Conservation (phyloP, 78 protist genomes). For the Ministeria vibrans region DNA sequence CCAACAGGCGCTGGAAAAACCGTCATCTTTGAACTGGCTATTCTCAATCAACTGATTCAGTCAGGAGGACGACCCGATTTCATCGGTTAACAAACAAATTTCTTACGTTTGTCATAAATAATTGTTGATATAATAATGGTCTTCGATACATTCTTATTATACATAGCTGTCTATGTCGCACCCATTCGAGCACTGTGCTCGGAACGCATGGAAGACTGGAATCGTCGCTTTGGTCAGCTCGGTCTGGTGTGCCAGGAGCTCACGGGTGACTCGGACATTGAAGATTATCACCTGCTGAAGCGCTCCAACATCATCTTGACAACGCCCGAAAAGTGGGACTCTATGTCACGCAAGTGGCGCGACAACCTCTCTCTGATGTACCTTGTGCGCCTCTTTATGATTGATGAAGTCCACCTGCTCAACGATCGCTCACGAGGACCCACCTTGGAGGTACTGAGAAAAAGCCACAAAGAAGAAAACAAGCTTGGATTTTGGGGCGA, state of each 20-base stretch:
- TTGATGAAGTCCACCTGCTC: conserved; percentile 65
- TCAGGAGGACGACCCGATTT: not conserved
- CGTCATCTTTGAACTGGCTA: conserved; percentile 50
- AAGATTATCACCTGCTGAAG: not conserved
- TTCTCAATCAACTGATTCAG: conserved; percentile 15
- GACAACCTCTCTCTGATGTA: conserved; percentile 18
- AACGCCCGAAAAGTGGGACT: conserved; percentile 65
- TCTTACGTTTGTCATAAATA: no score
- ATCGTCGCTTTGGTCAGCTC: conserved; percentile 21
- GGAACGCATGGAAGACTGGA: conserved; percentile 48
- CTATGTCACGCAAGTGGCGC: conserved; percentile 42
- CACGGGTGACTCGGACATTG: conserved; percentile 39
- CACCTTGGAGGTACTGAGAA: conserved; percentile 48
- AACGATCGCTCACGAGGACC: conserved; percentile 45
- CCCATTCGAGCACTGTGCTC: conserved; percentile 57
- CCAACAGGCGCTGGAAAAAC: conserved; percentile 74
- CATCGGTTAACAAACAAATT: not conserved
- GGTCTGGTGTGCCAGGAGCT: not conserved
- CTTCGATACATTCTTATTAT: no score
- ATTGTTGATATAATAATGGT: no score
- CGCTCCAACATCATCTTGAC: conserved; percentile 38
- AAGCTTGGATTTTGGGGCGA: no score
- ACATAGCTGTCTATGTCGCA: conserved; percentile 59
- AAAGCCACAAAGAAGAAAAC: no score
- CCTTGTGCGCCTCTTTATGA: conserved; percentile 20